Evolutionary conservation across 2,329 filamentous ascomycete species (phyloP).

Genomic region (Cucurbitaria berberidis): DNA sequence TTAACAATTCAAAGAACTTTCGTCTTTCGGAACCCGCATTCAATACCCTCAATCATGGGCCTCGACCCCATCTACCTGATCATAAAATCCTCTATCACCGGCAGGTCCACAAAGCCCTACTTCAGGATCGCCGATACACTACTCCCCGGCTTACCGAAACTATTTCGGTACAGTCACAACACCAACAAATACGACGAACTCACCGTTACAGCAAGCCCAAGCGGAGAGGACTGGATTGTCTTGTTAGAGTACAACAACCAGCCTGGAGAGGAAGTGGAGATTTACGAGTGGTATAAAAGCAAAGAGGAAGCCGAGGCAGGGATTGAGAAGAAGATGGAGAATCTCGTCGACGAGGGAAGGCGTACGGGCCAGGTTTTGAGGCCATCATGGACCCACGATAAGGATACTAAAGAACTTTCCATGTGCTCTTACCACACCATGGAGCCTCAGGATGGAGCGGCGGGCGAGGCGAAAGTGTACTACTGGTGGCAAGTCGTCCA

Average conservation of each 20-base stretch:
- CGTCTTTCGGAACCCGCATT: background rate
- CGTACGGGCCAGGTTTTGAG: background rate
- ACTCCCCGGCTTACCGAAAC: background rate
- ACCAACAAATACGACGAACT: background rate
- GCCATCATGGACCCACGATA: background rate
- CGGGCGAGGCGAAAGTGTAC: background rate
- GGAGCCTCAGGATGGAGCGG: too few relatives aligned
- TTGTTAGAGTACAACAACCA: background rate
- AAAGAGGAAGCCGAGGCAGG: too few relatives aligned
- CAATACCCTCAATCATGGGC: background rate
- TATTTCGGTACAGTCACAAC: background rate
- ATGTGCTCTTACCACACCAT: background rate
- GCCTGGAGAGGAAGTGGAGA: background rate
- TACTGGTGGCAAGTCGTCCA: background rate
- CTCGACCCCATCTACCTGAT: background rate
- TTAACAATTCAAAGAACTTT: background rate
- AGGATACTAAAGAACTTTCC: background rate
- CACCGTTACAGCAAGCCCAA: background rate
- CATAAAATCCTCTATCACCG: background rate
- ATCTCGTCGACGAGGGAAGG: background rate
- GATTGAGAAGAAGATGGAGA: background rate
- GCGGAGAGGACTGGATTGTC: background rate
- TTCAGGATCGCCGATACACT: background rate
- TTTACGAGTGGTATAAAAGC: background rate
- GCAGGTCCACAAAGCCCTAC: background rate